These are phyloP conservation scores for Mortierella sp. DNA, from an alignment of 371 early-diverging fungal genomes.

Conservation along the genomic window DNA sequence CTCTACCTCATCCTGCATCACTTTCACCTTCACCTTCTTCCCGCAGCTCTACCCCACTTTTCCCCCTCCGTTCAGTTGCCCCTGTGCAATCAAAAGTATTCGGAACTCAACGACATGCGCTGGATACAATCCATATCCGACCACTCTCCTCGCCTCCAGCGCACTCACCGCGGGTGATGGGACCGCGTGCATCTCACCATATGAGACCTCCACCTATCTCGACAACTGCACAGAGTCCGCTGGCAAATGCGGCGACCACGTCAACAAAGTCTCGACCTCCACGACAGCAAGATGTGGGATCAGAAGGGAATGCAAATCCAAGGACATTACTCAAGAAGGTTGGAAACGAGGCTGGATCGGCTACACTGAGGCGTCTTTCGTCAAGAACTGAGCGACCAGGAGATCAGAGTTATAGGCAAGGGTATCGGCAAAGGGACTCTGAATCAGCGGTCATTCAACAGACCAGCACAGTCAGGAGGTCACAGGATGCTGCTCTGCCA, in stretches of 20 bases:
- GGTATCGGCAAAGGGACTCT: neutral
- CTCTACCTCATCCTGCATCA: neutral
- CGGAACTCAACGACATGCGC: slow-evolving; percentile 44
- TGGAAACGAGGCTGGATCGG: neutral
- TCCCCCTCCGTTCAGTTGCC: slow-evolving; percentile 54
- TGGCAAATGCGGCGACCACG: neutral
- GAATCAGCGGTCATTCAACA: neutral
- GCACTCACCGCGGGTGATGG: neutral
- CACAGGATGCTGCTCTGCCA: neutral
- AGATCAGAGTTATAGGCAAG: neutral
- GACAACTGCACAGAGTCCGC: neutral
- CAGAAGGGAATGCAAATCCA: neutral
- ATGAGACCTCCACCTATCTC: slow-evolving; percentile 14
- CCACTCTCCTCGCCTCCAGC: slow-evolving; percentile 24
- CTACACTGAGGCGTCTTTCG: neutral
- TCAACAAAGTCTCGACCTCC: neutral
- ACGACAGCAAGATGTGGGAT: neutral
- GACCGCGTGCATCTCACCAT: slow-evolving; percentile 30
- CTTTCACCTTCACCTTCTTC: neutral
- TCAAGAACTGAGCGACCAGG: neutral
- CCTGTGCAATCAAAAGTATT: slow-evolving; percentile 48
- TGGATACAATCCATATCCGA: slow-evolving; percentile 32
- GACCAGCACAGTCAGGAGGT: neutral
- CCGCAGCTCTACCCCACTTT: slow-evolving; percentile 25
- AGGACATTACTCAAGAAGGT: neutral